These are phyloP conservation scores for Isoetes taiwanensis DNA, from an alignment of 75 land plant species.

Conservation along the genomic window DNA sequence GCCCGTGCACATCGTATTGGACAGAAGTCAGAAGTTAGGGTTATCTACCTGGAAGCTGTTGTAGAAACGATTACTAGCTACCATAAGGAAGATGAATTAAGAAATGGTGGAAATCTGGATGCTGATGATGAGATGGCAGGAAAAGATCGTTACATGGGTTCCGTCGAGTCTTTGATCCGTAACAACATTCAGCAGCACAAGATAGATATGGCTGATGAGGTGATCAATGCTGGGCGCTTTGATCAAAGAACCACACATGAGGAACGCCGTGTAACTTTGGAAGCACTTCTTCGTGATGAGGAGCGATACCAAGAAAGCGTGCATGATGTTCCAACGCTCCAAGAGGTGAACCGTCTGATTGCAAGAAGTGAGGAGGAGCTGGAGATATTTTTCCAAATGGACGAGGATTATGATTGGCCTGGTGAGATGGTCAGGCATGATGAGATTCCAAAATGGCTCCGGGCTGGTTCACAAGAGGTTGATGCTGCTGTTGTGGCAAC, in stretches of 20 bases:
- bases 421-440: conserved; percentile 67
- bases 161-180: conserved; percentile 88
- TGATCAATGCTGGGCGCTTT: conserved; percentile 99
- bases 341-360: conserved; percentile 96
- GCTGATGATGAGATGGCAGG: conserved; percentile 92
- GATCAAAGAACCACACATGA: conserved; percentile 99
- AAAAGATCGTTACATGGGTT: conserved; percentile 95
- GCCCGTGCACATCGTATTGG: conserved; percentile 99
- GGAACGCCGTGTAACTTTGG: conserved; percentile 87
- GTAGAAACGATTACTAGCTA: conserved; percentile 84
- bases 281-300: conserved; percentile 90
- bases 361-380: conserved; percentile 92
- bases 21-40: conserved; percentile 92
- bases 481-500: conserved; percentile 53
- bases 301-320: conserved; percentile 95
- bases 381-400: conserved; percentile 95
- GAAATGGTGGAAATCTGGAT: conserved; percentile 78
- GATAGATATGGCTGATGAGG: conserved; percentile 99
- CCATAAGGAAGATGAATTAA: conserved; percentile 84
- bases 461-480: conserved; percentile 71
- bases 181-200: conserved; percentile 98
- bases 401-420: conserved; percentile 85
- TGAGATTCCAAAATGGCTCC: conserved; percentile 91
- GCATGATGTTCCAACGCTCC: conserved; percentile 96
- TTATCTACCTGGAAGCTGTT: conserved; percentile 99